Evolutionary conservation across 805 yeast species (phyloP).

Genomic region (Candida insectalens): DNA sequence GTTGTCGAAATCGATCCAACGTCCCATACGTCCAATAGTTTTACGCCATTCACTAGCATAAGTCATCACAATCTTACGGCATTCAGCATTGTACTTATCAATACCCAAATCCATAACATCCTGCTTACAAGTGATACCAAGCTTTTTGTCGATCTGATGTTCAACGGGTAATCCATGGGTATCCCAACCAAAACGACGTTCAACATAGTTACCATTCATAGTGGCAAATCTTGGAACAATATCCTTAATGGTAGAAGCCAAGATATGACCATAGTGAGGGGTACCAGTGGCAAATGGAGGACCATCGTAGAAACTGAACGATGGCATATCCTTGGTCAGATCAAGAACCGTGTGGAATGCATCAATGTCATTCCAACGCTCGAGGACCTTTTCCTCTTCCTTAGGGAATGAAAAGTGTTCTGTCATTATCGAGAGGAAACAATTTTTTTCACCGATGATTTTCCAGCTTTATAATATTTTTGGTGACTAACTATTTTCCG

Average conservation of each 20-base stretch:
- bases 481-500: too few species aligned
- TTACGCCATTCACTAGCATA: slow-evolving; percentile 92
- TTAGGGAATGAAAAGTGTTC: slow-evolving; percentile 62
- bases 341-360: slow-evolving; percentile 88
- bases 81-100: slow-evolving; percentile 87
- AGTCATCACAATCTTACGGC: slow-evolving; percentile 95
- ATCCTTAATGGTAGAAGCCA: slow-evolving; percentile 96
- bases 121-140: slow-evolving; percentile 85
- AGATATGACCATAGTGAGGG: slow-evolving; percentile 96
- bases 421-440: slow-evolving; percentile 2
- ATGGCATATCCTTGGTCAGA: slow-evolving; percentile 75
- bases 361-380: slow-evolving; percentile 80
- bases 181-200: slow-evolving; percentile 99
- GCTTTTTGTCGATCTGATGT: slow-evolving; percentile 96
- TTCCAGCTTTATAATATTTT: too few species aligned
- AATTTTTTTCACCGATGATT: too few species aligned
- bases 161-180: slow-evolving; percentile 98
- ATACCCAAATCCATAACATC: slow-evolving; percentile 94
- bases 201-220: slow-evolving; percentile 94
- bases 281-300: slow-evolving; percentile 99
- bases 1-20: slow-evolving; percentile 99
- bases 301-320: slow-evolving; percentile 93
- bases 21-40: slow-evolving; percentile 89
- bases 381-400: slow-evolving; percentile 79
- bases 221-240: slow-evolving; percentile 96